Evolutionary conservation across 345 rosid species (phyloP), one percentile per base, ranked within the genome.

Genomic region (Ceriops decandra): DNA sequence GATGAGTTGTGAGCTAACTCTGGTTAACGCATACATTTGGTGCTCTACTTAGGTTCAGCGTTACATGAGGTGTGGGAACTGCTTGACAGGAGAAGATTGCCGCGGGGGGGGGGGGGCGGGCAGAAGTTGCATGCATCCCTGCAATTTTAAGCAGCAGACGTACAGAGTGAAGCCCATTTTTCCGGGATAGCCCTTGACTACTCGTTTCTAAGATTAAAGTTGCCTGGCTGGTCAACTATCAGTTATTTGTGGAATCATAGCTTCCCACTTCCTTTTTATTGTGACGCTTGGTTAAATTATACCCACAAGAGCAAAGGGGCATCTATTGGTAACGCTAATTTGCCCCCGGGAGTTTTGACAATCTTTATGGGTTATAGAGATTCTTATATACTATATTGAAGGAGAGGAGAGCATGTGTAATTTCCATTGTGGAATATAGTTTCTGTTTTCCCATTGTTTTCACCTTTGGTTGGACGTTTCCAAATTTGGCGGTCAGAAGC

Each of bases 1-100:
- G 90, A 90, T 20, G 96, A 90, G 82, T 80, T 90, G 71, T 90
- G 82, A 86, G 78, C 58, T n/a, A 5, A 51, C 36, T 42, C 22
- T 1, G 22, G 42, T 57, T 4, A 21, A 35, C 46, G 16, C 36
- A 4, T 11, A 38, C 63, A 33, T 33, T 33, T 33, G 36, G 36
- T 33, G 36, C 36, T 33, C 8, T 33, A 33, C 7, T 6, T 33
- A 33, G 35, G 17, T 16, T 3, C 11, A 6, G 13, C 5, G 38
- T 35, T 61, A 60, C 52, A 46, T 49, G 21, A 21, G 56, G 68
- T 27, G 52, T 3, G 60, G 54, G 49, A n/a, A 70, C 67, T 66
- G 49, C 17, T 20, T 3, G 7, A 7, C 32, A 52, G 42, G 32
- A 35, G 52, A 27, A 31, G 10, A 33, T 33, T 28, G 17, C 2